Conservation (phyloP, 805 yeast species). For the Hanseniaspora occidentalis region DNA sequence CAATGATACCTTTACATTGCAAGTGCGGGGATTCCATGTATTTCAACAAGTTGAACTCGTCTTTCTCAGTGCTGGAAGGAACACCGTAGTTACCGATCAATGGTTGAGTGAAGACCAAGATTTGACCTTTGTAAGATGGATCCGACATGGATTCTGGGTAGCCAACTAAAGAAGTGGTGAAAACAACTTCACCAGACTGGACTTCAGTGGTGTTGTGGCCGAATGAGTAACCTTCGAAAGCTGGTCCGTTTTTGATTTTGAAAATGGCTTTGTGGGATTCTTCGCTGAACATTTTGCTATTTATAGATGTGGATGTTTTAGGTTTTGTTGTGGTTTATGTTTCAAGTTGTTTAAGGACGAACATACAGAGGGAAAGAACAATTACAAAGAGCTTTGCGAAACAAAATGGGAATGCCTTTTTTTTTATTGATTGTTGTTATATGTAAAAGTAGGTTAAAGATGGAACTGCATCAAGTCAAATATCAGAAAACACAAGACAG, state of each 20-base stretch:
- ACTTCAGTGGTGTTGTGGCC: slow-evolving; percentile 72
- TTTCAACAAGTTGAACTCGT: slow-evolving; percentile 73
- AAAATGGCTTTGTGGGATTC: slow-evolving; percentile 57
- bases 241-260: slow-evolving; percentile 85
- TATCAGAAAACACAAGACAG: no score
- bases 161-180: slow-evolving; percentile 95
- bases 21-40: slow-evolving; percentile 85
- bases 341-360: no score
- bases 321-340: background rate
- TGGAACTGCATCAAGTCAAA: no score
- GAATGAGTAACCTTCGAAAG: slow-evolving; percentile 84
- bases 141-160: slow-evolving; percentile 99
- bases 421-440: no score
- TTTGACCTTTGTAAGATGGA: slow-evolving; percentile 96
- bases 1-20: slow-evolving; percentile 94
- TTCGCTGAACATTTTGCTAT: slow-evolving; percentile 3
- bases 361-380: no score
- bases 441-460: no score
- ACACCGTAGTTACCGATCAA: slow-evolving; percentile 97
- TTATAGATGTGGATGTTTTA: background rate
- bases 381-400: no score
- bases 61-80: slow-evolving; percentile 71
- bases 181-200: slow-evolving; percentile 93
- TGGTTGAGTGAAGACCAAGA: slow-evolving; percentile 93
- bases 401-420: background rate